Base-by-base conservation (phyloP, 768 basidiomycete genomes). In the Tylopilus plumbeoviolaceoides region DNA sequence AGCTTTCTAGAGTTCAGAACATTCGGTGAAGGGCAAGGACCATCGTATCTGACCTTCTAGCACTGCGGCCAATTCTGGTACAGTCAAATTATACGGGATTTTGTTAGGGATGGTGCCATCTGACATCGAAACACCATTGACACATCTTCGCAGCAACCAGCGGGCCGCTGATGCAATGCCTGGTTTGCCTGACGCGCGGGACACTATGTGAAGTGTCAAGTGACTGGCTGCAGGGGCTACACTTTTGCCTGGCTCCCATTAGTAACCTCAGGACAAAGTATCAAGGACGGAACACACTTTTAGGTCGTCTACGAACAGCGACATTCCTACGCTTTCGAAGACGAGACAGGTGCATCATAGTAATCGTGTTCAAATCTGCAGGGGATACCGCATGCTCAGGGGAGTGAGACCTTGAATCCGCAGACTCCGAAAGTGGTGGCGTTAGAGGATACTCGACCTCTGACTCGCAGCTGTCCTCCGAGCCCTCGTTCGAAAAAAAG, bases 401-500 rank as follows among this genome's bases (percentile, higher is more conserved):
- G 3, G 85, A 84, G 23, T 82, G 70, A 27, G 83, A 75, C 51
- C 83, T 75, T 11, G 87, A 87, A 23, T 78, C 80, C 23, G 85
- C 82, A 60, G 77, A 78, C 64, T 89, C 88, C 8, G 89, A 91
- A 17, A 78, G 72, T 4, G 89, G 89, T n/a, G 89, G 89, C 0
- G 89, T 91, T 41, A 81, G 72, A 38, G 89, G 89, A 65, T 83
- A 89, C 61, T 83, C 79, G 4, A 79, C 67, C 50, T 87, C 85
- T 18, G 81, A 79, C 51, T 78, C 79, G 49, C 73, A 72, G 18
- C 70, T 72, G 28, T 76, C 70, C 49, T 56, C 58, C 28, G 35
- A 60, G 44, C 31, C 45, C 50, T 65, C 67, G 48, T 59, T 53
- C 51, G 53, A 43, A 8, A 56, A 43, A 49, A 70, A 63, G 46